Percentiles rank a stretch among this genome's conserved stretches.
Evolutionary conservation across 495 filamentous ascomycete species (phyloP).

Genomic region (Penicillium diatomitis): DNA sequence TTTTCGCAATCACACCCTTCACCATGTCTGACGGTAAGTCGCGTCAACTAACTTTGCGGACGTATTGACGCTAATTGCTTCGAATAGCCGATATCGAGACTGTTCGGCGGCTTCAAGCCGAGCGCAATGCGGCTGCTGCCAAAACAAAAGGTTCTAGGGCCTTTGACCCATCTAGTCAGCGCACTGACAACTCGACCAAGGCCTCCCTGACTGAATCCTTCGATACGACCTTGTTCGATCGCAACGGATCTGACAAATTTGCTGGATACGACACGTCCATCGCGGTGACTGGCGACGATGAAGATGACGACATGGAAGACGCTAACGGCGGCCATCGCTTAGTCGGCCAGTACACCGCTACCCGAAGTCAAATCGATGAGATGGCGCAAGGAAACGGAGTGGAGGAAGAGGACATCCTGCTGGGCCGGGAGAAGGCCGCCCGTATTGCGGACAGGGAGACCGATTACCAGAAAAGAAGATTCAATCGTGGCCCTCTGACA

Average conservation of each 20-base stretch:
- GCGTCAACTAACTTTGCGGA: slow-evolving; percentile 7
- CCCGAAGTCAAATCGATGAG: slow-evolving; percentile 84
- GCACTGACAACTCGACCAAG: slow-evolving; percentile 86
- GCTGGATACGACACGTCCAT: slow-evolving; percentile 88
- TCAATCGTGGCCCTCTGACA: slow-evolving; percentile 70
- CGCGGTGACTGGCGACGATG: slow-evolving; percentile 66
- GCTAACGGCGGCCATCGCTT: slow-evolving; percentile 64
- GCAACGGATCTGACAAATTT: slow-evolving; percentile 70
- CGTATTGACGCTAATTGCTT: slow-evolving; percentile 15
- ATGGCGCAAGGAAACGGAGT: slow-evolving; percentile 77
- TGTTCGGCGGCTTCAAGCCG: slow-evolving; percentile 74
- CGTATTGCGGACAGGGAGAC: slow-evolving; percentile 89
- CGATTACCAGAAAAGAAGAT: slow-evolving; percentile 94
- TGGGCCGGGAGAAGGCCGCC: slow-evolving; percentile 78
- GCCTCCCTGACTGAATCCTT: slow-evolving; percentile 89
- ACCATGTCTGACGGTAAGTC: slow-evolving; percentile 54
- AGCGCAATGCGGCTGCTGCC: slow-evolving; percentile 81
- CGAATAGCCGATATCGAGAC: slow-evolving; percentile 67
- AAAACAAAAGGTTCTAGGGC: slow-evolving; percentile 79
- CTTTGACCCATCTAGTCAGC: slow-evolving; percentile 79
- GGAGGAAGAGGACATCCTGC: slow-evolving; percentile 85
- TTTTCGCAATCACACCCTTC: slow-evolving; percentile 13
- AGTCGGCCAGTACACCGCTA: slow-evolving; percentile 95
- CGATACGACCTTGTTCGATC: slow-evolving; percentile 88
- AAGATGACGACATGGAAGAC: slow-evolving; percentile 65